Percentiles rank a stretch among this genome's conserved stretches.
phyloP scores from a whole-genome alignment of 2,329 filamentous ascomycete genomes.

The Trichoderma harzianum region DNA sequence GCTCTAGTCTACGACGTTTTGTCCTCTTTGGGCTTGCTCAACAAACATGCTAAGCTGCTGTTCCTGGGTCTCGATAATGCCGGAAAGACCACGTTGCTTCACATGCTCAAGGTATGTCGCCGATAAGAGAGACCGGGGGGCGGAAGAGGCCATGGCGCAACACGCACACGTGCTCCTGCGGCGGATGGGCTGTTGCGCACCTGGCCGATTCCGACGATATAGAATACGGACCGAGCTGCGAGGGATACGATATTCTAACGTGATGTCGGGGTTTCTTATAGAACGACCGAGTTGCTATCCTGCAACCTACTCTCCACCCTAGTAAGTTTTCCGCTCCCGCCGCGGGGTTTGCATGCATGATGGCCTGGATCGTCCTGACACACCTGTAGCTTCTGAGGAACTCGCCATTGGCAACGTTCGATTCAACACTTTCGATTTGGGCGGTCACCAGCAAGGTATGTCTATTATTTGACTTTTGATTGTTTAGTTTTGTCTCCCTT shows the following conservation, averaged over 20 bases:
- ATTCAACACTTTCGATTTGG: slow-evolving; percentile 92
- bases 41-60: slow-evolving; percentile 94
- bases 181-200: neutral
- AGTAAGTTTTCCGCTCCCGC: slow-evolving; percentile 56
- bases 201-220: neutral
- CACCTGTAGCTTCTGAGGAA: slow-evolving; percentile 72
- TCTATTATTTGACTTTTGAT: neutral
- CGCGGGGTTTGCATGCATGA: neutral
- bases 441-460: slow-evolving; percentile 86
- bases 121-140: neutral
- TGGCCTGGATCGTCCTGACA: slow-evolving; percentile 19
- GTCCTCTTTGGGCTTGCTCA: slow-evolving; percentile 80
- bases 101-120: slow-evolving; percentile 83
- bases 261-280: slow-evolving; percentile 40
- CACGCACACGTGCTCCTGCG: neutral
- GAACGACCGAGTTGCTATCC: slow-evolving; percentile 90
- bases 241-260: slow-evolving; percentile 25
- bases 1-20: slow-evolving; percentile 79
- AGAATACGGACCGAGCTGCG: neutral
- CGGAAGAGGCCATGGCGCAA: neutral
- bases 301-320: slow-evolving; percentile 87
- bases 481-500: neutral
- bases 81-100: slow-evolving; percentile 88
- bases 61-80: slow-evolving; percentile 94
- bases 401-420: slow-evolving; percentile 88